These are phyloP conservation scores for Fusarium udum DNA, from an alignment of 2,329 filamentous ascomycete species.

Conservation along the genomic window DNA sequence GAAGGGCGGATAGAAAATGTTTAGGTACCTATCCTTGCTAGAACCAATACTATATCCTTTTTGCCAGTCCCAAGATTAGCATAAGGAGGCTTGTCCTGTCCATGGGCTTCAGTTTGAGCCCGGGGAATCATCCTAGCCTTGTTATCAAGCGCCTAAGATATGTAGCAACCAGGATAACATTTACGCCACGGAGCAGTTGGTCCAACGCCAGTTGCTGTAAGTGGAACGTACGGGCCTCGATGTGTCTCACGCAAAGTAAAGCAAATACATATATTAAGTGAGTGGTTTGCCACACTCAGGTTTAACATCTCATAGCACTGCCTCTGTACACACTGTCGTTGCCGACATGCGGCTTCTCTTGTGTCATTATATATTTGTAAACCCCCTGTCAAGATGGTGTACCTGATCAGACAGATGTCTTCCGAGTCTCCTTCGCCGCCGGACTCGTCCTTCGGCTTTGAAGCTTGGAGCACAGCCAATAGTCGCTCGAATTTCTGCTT, in stretches of 20 bases:
- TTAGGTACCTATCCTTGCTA: not conserved
- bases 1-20: not conserved
- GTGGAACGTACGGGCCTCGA: not conserved
- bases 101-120: not conserved
- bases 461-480: not conserved
- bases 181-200: not conserved
- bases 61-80: not conserved
- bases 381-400: rapidly evolving
- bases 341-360: not conserved
- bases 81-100: not conserved
- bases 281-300: not conserved
- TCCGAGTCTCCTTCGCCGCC: not conserved
- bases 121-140: not conserved
- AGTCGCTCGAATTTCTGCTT: not conserved
- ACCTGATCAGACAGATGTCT: not conserved
- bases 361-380: not conserved
- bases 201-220: not conserved
- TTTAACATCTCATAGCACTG: not conserved
- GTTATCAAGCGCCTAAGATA: not conserved
- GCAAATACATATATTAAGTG: not conserved
- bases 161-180: not conserved
- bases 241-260: not conserved
- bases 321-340: not conserved
- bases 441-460: not conserved
- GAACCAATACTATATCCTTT: too few relatives aligned